A percentile compares a stretch with the other conserved stretches of the same genome.
These are phyloP conservation scores for Aspergillus sp. DNA, from an alignment of 2,329 filamentous ascomycete genomes.

Conservation along the genomic window DNA sequence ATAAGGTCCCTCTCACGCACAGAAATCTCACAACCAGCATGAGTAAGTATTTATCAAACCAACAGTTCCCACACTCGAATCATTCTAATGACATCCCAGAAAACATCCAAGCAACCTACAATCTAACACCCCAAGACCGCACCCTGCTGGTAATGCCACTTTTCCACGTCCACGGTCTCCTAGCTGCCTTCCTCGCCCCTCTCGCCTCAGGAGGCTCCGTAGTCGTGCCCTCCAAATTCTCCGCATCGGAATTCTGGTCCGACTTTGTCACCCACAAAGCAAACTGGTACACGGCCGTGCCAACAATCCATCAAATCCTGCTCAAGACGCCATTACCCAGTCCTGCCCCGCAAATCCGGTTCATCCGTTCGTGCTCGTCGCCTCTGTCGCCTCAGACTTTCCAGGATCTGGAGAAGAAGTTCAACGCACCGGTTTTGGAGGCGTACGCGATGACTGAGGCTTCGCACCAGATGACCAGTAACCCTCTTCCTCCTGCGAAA, in stretches of 20 bases:
- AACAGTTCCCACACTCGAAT: not conserved
- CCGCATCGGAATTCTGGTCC: conserved; percentile 74
- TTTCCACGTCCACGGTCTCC: conserved; percentile 85
- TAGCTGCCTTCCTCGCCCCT: conserved; percentile 76
- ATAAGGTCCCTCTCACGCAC: conserved; percentile 69
- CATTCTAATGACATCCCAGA: conserved; percentile 32
- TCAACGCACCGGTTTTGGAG: conserved; percentile 77
- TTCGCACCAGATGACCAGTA: conserved; percentile 50
- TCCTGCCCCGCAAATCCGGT: conserved; percentile 69
- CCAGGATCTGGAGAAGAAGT: conserved; percentile 69
- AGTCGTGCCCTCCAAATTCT: conserved; percentile 74
- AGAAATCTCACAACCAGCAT: conserved; percentile 77
- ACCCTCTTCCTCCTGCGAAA: conserved; percentile 64
- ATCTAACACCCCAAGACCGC: conserved; percentile 65
- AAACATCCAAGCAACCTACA: conserved; percentile 75
- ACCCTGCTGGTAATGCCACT: conserved; percentile 87
- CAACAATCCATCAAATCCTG: conserved; percentile 86
- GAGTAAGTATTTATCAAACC: conserved; percentile 45
- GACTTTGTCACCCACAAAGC: conserved; percentile 70
- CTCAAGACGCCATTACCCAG: conserved; percentile 67
- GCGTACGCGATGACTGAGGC: conserved; percentile 93
- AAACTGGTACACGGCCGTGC: conserved; percentile 92
- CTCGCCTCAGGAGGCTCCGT: conserved; percentile 72
- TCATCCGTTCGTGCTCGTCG: conserved; percentile 83
- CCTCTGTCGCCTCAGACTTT: conserved; percentile 78